Conservation (phyloP, 768 basidiomycete genomes). For the Lactifluus echinatus region DNA sequence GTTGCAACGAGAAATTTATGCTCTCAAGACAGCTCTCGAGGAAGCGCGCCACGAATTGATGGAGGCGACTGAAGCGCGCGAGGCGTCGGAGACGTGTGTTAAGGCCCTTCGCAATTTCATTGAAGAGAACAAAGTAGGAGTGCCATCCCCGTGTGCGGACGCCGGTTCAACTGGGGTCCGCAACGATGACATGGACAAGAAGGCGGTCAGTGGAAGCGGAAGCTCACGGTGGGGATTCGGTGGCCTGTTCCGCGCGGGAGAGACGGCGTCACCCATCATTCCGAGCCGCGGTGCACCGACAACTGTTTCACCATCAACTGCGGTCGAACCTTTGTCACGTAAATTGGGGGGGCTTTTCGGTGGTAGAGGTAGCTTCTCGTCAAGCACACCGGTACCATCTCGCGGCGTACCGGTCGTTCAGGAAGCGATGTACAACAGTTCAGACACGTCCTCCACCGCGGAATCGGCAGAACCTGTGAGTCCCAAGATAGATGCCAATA, state of each 20-base stretch:
- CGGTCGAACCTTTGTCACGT: constrained; percentile 24
- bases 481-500: constrained; percentile 27
- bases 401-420: constrained; percentile 25
- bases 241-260: constrained; percentile 17
- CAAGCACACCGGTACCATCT: constrained; percentile 30
- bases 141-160: constrained; percentile 19
- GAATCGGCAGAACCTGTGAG: constrained; percentile 47
- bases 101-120: constrained; percentile 79
- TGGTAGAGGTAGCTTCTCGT: constrained; percentile 46
- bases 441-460: constrained; percentile 47
- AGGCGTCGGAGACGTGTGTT: constrained; percentile 82
- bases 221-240: constrained; percentile 20
- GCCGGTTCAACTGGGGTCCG: constrained; percentile 9
- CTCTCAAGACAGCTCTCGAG: constrained; percentile 51
- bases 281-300: constrained; percentile 5
- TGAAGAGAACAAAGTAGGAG: constrained; percentile 60
- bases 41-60: constrained; percentile 55
- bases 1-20: constrained; percentile 50
- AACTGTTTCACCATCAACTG: constrained; percentile 1
- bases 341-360: constrained; percentile 69
- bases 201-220: constrained; percentile 14
- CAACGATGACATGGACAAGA: constrained; percentile 16
- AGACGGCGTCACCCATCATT: constrained; percentile 5
- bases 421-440: constrained; percentile 41
- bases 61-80: constrained; percentile 75